Evolutionary conservation across 768 basidiomycete species (phyloP).

Genomic region (Naganishia onofrii): DNA sequence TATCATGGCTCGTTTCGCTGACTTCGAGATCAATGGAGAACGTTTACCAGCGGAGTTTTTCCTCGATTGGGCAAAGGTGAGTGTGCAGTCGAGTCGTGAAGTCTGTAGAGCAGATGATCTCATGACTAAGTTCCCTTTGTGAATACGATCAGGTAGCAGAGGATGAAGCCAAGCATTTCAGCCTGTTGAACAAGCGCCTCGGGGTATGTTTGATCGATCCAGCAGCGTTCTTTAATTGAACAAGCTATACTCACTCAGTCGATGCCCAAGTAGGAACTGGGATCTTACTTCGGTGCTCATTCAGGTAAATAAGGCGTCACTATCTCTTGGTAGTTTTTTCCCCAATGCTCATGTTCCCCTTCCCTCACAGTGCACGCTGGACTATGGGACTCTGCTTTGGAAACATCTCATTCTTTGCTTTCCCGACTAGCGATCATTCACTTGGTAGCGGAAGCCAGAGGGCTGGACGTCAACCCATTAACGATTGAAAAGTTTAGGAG

Average conservation of each 20-base stretch:
- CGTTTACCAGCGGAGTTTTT: conserved; percentile 70
- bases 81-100: not conserved
- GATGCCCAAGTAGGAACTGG: conserved; percentile 38
- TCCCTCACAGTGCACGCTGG: conserved; percentile 62
- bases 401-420: conserved; percentile 66
- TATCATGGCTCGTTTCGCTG: conserved; percentile 74
- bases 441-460: conserved; percentile 78
- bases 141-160: conserved; percentile 58
- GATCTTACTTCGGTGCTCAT: conserved; percentile 67
- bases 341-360: conserved; percentile 42
- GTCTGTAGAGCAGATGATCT: not conserved
- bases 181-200: conserved; percentile 65
- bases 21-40: conserved; percentile 53
- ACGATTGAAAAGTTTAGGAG: conserved; percentile 71
- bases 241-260: not conserved
- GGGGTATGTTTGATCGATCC: conserved; percentile 35
- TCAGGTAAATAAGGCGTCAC: conserved; percentile 21
- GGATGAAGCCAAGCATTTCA: conserved; percentile 76
- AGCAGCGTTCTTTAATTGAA: not conserved
- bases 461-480: conserved; percentile 76
- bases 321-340: not conserved
- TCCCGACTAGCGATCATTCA: conserved; percentile 78
- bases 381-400: conserved; percentile 73
- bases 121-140: not conserved
- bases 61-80: conserved; percentile 70